phyloP scores from a whole-genome alignment of 306 rosid genomes.

The Glycine soja region DNA sequence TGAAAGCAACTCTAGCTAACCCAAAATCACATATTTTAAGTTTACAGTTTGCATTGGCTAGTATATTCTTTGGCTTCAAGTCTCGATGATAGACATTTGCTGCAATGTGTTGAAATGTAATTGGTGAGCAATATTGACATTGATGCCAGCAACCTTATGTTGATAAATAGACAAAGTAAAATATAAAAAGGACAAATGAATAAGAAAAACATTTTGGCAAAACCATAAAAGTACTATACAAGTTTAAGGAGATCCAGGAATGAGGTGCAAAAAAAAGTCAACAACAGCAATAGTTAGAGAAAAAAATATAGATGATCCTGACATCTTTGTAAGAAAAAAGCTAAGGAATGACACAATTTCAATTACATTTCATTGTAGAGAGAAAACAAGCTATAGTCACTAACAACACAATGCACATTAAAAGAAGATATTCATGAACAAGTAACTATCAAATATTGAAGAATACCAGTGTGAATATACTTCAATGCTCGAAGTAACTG shows the following conservation, averaged over 20 bases:
- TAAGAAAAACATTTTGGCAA: neutral
- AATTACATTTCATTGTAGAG: neutral
- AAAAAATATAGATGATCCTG: neutral
- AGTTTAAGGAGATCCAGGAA: neutral
- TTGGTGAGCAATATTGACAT: slow-evolving; percentile 46
- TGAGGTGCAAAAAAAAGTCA: neutral
- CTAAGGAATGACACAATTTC: slow-evolving; percentile 21
- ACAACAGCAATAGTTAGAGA: slow-evolving; percentile 1
- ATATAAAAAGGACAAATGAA: slow-evolving; percentile 25
- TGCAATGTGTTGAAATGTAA: slow-evolving; percentile 57
- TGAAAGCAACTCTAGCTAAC: slow-evolving; percentile 93
- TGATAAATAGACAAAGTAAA: slow-evolving; percentile 16
- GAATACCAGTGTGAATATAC: slow-evolving; percentile 86
- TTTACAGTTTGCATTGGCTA: slow-evolving; percentile 97
- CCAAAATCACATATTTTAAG: slow-evolving; percentile 98
- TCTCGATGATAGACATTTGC: slow-evolving; percentile 98
- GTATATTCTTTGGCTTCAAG: slow-evolving; percentile 93
- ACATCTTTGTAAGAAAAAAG: slow-evolving; percentile 37
- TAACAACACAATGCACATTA: slow-evolving; percentile 15
- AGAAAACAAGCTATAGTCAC: neutral
- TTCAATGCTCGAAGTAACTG: slow-evolving; percentile 96
- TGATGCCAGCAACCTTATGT: neutral
- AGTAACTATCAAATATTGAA: slow-evolving; percentile 28
- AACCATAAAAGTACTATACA: slow-evolving; percentile 1
- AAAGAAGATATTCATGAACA: slow-evolving; percentile 29